A percentile compares a stretch with the other conserved stretches of the same genome.
phyloP scores from a whole-genome alignment of 169 alveolate genomes.

The Eimeria tenella region DNA sequence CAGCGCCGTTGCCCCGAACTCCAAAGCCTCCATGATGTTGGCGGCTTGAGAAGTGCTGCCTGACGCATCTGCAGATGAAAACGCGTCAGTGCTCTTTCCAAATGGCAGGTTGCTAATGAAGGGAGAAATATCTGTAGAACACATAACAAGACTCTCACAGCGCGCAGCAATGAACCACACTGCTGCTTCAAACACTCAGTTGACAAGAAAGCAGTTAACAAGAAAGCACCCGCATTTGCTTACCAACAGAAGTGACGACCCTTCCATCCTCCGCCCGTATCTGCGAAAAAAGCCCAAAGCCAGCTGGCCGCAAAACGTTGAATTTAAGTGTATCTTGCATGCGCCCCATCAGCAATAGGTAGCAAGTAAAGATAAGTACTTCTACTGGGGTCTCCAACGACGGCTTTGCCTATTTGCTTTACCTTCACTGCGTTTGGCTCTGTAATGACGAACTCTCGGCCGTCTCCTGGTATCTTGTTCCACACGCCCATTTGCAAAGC shows the following conservation, averaged over 20 bases:
- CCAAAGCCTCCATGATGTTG: slow-evolving; percentile 87
- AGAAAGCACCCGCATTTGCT: not conserved
- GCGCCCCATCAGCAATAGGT: not conserved
- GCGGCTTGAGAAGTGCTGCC: slow-evolving; percentile 91
- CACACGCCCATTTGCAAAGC: slow-evolving; percentile 87
- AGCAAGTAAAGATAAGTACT: too few species aligned
- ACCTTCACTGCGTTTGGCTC: slow-evolving; percentile 85
- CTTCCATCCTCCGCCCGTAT: slow-evolving; percentile 78
- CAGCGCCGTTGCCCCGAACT: slow-evolving; percentile 84
- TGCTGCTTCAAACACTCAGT: not conserved
- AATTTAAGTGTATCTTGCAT: not conserved
- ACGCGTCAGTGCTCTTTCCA: slow-evolving; percentile 79
- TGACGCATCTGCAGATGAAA: slow-evolving; percentile 84
- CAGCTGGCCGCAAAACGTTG: not conserved
- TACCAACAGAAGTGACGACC: slow-evolving; percentile 71
- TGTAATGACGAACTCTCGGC: slow-evolving; percentile 88
- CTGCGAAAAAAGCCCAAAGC: not conserved
- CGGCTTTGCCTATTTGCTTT: slow-evolving; percentile 35
- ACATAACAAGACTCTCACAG: not conserved
- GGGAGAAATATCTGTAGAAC: slow-evolving; percentile 84
- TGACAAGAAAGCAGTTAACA: not conserved
- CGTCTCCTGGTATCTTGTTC: slow-evolving; percentile 89
- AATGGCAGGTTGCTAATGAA: slow-evolving; percentile 86
- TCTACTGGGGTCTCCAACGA: too few species aligned
- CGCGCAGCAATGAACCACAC: not conserved